Evolutionary conservation across 2,329 filamentous ascomycete species (phyloP).

Genomic region (Sclerotinia spermophila): DNA sequence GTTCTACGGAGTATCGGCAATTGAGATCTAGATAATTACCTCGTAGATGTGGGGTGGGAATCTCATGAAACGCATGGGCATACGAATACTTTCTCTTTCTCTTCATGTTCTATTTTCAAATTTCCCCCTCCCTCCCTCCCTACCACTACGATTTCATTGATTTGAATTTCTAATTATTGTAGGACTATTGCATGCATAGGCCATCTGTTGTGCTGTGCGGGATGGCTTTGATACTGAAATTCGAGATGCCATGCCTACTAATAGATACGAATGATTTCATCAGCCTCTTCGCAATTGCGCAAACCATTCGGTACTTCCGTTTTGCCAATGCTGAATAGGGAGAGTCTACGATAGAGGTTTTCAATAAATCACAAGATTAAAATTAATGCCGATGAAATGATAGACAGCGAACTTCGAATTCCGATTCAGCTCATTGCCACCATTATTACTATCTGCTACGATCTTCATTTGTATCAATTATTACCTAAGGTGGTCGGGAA

Average conservation of each 20-base stretch:
- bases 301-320: not conserved
- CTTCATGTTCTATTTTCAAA: conserved; percentile 5
- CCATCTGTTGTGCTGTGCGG: conserved; percentile 28
- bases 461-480: not conserved
- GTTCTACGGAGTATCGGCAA: not conserved
- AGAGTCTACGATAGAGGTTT: not conserved
- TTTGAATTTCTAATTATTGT: conserved; percentile 19
- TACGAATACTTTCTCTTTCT: conserved; percentile 5
- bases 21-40: conserved; percentile 1
- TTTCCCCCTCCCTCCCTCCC: conserved; percentile 13
- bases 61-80: conserved; percentile 10
- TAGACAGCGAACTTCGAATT: not conserved
- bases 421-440: conserved; percentile 12
- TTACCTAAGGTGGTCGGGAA: not conserved
- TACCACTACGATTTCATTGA: conserved; percentile 18
- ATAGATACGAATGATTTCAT: conserved; percentile 8
- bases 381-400: not conserved
- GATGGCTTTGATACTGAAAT: conserved; percentile 12
- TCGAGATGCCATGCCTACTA: not conserved
- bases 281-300: conserved; percentile 24
- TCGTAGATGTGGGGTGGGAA: conserved; percentile 5
- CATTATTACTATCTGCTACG: not conserved
- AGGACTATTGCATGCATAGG: conserved; percentile 24
- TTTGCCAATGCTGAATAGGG: not conserved
- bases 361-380: too few species aligned